A percentile compares a stretch with the other conserved stretches of the same genome.
phyloP scores from a whole-genome alignment of 1,284 basidiomycete species.

The Termitomyces sp. region DNA sequence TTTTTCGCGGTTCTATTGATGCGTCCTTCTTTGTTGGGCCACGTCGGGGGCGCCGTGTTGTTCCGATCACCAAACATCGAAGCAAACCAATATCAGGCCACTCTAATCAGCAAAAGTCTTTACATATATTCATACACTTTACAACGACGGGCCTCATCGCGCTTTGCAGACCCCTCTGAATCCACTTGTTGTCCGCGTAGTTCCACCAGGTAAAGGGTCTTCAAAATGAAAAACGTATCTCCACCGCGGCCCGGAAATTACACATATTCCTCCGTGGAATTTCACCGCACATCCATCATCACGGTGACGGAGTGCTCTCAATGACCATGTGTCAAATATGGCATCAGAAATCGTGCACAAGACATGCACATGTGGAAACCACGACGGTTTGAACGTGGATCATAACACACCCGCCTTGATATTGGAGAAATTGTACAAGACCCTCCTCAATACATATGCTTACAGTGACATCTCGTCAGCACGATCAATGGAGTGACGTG shows the following conservation, averaged over 20 bases:
- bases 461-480: conserved; percentile 1
- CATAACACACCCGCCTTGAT: conserved; percentile 5
- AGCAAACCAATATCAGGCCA: conserved; percentile 7
- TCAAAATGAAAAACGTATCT: conserved; percentile 20
- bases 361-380: conserved; percentile 25
- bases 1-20: conserved; percentile 17
- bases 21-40: conserved; percentile 18
- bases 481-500: neutral
- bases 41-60: conserved; percentile 28
- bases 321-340: conserved; percentile 21
- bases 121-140: neutral
- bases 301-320: conserved; percentile 21
- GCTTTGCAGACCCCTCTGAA: neutral
- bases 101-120: neutral
- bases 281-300: conserved; percentile 13
- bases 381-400: conserved; percentile 23
- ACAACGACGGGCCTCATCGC: neutral
- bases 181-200: conserved; percentile 13
- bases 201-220: neutral
- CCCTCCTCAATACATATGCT: neutral
- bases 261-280: conserved; percentile 25
- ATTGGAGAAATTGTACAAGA: neutral
- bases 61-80: conserved; percentile 30
- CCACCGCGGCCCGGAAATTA: conserved; percentile 31
- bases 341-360: conserved; percentile 22